Evolutionary conservation across 495 filamentous ascomycete genomes (phyloP).

Genomic region (Xylaria telfairii): DNA sequence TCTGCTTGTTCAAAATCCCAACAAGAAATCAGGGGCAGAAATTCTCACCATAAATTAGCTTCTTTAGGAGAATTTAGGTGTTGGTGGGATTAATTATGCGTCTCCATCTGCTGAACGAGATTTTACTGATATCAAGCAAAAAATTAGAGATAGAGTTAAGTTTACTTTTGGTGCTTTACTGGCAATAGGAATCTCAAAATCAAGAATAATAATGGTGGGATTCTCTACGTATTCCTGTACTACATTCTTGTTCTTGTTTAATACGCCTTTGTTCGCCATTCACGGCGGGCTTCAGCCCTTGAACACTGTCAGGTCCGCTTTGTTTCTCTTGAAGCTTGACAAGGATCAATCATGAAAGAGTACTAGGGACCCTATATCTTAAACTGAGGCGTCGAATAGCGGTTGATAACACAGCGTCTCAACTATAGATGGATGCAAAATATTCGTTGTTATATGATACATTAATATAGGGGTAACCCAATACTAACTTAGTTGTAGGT

Average conservation of each 20-base stretch:
- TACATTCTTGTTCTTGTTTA: background rate
- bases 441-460: background rate
- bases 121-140: too few species aligned
- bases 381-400: background rate
- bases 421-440: background rate
- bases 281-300: background rate
- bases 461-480: background rate
- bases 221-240: background rate
- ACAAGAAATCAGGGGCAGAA: background rate
- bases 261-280: background rate
- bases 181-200: too few species aligned
- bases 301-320: background rate
- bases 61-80: too few species aligned
- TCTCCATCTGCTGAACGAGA: too few species aligned
- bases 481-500: background rate
- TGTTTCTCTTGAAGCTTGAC: background rate
- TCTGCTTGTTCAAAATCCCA: background rate
- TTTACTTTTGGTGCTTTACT: too few species aligned
- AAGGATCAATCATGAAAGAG: background rate
- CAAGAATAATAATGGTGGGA: background rate
- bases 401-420: background rate
- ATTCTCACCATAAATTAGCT: background rate
- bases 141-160: too few species aligned
- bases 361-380: background rate
- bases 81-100: too few species aligned